phyloP scores from a whole-genome alignment of 2,329 filamentous ascomycete species.

The Penicillium corylophilum region DNA sequence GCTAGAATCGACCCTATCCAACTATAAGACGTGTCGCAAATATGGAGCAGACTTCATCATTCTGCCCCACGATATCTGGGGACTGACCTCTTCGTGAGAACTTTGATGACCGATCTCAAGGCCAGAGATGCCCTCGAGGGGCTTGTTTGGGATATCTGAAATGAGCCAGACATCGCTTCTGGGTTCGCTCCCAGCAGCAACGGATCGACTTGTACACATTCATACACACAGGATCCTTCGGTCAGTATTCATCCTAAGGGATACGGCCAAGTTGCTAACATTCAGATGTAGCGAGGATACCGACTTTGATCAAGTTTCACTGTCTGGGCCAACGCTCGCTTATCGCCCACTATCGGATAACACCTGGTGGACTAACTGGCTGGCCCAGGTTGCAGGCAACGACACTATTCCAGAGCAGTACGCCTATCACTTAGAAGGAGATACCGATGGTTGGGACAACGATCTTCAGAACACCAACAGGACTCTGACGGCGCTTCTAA shows the following conservation, averaged over 20 bases:
- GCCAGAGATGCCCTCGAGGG: constrained; percentile 31
- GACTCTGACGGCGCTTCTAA: constrained; percentile 26
- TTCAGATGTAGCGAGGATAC: constrained; percentile 2
- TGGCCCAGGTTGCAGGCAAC: constrained; percentile 36
- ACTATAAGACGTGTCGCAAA: constrained; percentile 47
- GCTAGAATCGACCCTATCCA: constrained; percentile 46
- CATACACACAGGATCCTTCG: constrained; percentile 41
- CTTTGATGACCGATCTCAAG: constrained; percentile 24
- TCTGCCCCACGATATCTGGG: constrained; percentile 51
- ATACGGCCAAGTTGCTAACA: neutral
- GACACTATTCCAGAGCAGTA: constrained; percentile 46
- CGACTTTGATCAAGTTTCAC: constrained; percentile 18
- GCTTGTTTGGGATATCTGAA: constrained; percentile 54
- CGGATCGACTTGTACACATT: constrained; percentile 43
- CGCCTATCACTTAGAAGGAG: constrained; percentile 45
- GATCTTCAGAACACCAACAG: constrained; percentile 31
- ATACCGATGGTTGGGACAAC: constrained; percentile 20
- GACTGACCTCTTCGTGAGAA: constrained; percentile 47
- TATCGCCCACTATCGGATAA: constrained; percentile 31
- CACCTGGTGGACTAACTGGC: constrained; percentile 45
- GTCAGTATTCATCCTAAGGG: constrained; percentile 18
- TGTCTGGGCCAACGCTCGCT: constrained; percentile 44
- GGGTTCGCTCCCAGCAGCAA: constrained; percentile 37
- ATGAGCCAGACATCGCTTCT: constrained; percentile 52
- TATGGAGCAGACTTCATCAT: constrained; percentile 48